Base-by-base conservation (phyloP, 306 rosid species). In the Castanea sativa region DNA sequence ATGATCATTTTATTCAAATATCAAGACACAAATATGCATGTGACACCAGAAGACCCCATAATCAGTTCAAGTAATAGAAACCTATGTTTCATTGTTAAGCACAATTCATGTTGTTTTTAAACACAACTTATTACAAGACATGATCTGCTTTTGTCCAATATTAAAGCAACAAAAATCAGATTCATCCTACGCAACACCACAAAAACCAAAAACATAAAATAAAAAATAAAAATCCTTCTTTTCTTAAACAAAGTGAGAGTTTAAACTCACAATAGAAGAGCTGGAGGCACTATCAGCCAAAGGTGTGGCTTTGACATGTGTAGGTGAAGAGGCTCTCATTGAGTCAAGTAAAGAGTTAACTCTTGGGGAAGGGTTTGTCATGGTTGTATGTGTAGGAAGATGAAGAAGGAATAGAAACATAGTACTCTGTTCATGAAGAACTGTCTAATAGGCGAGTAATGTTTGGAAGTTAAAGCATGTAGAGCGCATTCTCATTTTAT, bases 321-420 rank as follows among this genome's bases (percentile, higher is more conserved):
- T 87, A 0, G 98, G 98, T 52, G 98, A 94, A 30, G 98, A 94
- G 30, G 97, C 91, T 78, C 92, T 90, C 94, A 94, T 91, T 53
- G 98, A 89, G 82, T 94, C 98, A 59, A 94, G 80, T 91, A 93
- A 91, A 0, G 97, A 73, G 85, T 83, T 91, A 73, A 90, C 86
- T 87, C 85, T 70, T 2, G 89, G 38, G 1, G 27, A 25, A 25
- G 93, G 78, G 81, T 85, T 81, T 2, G 86, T 61, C 0, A 81
- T 80, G 49, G 87, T 25, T 25, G 27, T 25, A 25, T 25, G 27
- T 25, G 27, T 25, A n/a, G 1, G 64, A 56, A 27, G 60, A 43
- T 13, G 67, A 53, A 68, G 58, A 57, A 74, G 80, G 23, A 68
- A 41, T 25, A 85, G 55, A 75, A 19, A 71, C 80, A 79, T 81